phyloP scores from a whole-genome alignment of 1,139 yeast species.

The Arxiozyma heterogenica region DNA sequence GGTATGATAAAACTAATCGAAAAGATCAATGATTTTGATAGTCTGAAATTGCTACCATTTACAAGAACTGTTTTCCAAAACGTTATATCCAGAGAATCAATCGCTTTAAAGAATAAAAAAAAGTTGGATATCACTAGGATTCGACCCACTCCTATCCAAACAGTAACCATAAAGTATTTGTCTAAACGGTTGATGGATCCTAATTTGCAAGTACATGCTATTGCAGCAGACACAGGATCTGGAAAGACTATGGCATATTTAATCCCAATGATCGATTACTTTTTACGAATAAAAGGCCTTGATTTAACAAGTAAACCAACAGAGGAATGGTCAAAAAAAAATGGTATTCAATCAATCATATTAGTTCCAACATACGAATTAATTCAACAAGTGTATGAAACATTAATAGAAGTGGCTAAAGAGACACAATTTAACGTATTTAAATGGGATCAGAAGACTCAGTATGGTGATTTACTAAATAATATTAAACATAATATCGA shows the following conservation, averaged over 20 bases:
- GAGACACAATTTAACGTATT: conserved; percentile 40
- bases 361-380: conserved; percentile 84
- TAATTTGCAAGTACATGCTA: conserved; percentile 54
- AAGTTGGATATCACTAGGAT: conserved; percentile 14
- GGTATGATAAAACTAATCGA: conserved; percentile 27
- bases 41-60: conserved; percentile 55
- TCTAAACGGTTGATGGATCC: conserved; percentile 32
- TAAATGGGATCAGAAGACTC: conserved; percentile 50
- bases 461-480: conserved; percentile 43
- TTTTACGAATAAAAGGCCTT: conserved; percentile 42
- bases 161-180: conserved; percentile 46
- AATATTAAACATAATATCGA: conserved; percentile 52
- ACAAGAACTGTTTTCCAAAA: conserved; percentile 55
- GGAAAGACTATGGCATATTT: conserved; percentile 93
- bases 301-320: background rate
- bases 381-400: conserved; percentile 64
- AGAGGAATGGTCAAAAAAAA: conserved; percentile 11
- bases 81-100: conserved; percentile 44
- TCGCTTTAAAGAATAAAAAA: conserved; percentile 13
- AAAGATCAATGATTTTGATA: conserved; percentile 52
- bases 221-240: conserved; percentile 95
- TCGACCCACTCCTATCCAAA: conserved; percentile 57
- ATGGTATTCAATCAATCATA: conserved; percentile 55
- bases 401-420: conserved; percentile 40
- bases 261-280: conserved; percentile 60